phyloP scores from a whole-genome alignment of 257 asterid species.

The Solanum bulbocastanum region DNA sequence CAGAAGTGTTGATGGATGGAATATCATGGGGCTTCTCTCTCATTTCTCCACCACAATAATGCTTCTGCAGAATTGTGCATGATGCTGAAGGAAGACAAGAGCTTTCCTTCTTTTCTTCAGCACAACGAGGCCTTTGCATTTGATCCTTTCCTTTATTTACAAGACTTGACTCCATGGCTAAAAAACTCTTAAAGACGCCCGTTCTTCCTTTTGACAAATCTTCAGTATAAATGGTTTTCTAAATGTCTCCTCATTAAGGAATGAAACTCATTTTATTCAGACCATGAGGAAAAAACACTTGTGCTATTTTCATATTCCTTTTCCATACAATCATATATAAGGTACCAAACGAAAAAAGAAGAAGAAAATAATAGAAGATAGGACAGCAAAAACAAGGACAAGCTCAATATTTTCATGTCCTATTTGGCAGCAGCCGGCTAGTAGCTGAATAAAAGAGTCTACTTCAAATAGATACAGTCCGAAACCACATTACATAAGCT shows the following conservation, averaged over 20 bases:
- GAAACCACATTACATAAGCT: neutral
- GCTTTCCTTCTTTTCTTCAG: constrained; percentile 1
- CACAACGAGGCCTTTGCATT: neutral
- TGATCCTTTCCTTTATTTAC: neutral
- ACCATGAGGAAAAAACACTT: neutral
- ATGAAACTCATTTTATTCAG: neutral
- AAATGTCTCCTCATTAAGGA: neutral
- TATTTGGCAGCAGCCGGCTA: neutral
- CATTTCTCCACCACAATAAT: neutral
- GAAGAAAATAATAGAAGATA: neutral
- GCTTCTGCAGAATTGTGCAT: neutral
- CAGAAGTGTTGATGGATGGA: neutral
- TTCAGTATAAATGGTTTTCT: neutral
- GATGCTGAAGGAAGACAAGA: constrained; percentile 6
- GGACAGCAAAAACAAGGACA: neutral
- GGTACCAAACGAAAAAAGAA: neutral
- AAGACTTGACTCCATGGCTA: neutral
- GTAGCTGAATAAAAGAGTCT: neutral
- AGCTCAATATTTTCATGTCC: neutral
- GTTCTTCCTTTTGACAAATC: neutral
- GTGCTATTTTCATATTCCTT: neutral
- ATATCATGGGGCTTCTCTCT: neutral
- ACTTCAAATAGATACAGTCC: neutral
- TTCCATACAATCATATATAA: neutral
- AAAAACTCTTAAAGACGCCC: neutral